These are phyloP conservation scores for Dryas alaskensis DNA, from an alignment of 306 rosid species.

Conservation along the genomic window DNA sequence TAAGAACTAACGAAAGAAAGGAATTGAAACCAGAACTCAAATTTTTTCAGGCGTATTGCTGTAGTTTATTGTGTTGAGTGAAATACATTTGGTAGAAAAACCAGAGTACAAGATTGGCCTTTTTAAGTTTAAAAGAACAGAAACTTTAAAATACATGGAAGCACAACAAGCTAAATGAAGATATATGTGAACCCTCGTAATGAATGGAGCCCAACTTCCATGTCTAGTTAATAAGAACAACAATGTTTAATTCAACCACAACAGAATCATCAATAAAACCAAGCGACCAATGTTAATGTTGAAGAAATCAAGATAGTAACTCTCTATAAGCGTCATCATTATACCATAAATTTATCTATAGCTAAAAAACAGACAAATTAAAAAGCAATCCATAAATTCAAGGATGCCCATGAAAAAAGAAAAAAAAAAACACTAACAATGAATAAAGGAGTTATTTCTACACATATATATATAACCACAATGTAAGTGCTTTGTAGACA, in stretches of 20 bases:
- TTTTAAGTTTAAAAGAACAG: constrained; percentile 3
- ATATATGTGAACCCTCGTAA: background rate
- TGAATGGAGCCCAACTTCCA: background rate
- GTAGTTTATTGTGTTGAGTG: background rate
- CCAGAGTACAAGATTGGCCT: background rate
- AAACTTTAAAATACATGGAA: background rate
- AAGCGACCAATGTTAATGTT: background rate
- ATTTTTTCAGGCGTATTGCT: background rate
- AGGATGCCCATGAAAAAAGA: background rate
- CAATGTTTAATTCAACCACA: background rate
- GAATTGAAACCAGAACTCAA: background rate
- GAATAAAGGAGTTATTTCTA: too few species aligned
- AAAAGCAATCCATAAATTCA: background rate
- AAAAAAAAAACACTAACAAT: too few species aligned
- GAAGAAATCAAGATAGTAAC: background rate
- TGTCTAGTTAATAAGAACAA: background rate
- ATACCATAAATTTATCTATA: background rate
- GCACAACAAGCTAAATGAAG: background rate
- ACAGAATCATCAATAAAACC: background rate
- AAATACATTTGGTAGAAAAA: background rate
- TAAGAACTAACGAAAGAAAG: background rate
- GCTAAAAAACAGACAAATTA: background rate
- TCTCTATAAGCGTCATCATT: background rate
- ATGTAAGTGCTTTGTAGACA: background rate
- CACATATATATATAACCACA: too few species aligned